Evolutionary conservation across 306 rosid genomes (phyloP).

Genomic region (Acmispon strigosus): DNA sequence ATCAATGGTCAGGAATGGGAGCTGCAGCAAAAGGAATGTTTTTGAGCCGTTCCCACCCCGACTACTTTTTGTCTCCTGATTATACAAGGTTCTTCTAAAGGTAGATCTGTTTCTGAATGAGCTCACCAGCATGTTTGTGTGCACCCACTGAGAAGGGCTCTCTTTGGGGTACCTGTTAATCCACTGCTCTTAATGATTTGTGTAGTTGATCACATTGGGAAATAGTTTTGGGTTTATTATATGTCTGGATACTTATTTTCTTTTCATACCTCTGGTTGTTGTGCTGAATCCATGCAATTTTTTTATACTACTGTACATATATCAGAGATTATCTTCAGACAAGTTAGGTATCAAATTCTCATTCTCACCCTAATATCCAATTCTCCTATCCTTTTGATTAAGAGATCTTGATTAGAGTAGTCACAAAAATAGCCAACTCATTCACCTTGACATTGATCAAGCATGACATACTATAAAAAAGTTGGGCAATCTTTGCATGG

Average conservation of each 20-base stretch:
- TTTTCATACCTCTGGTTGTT: background rate
- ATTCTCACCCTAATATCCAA: background rate
- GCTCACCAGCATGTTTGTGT: conserved; percentile 85
- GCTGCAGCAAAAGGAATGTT: background rate
- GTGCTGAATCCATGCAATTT: background rate
- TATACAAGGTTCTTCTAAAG: conserved; percentile 58
- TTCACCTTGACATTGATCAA: background rate
- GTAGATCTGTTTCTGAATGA: conserved; percentile 85
- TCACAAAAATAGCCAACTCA: background rate
- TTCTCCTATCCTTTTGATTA: background rate
- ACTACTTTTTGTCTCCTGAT: background rate
- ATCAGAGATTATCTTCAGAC: background rate
- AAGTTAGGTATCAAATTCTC: background rate
- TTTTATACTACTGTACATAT: no score
- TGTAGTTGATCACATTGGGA: background rate
- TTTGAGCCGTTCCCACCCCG: background rate
- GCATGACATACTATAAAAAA: background rate
- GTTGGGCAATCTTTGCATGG: background rate
- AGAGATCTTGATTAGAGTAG: background rate
- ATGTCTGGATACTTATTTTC: conserved; percentile 13
- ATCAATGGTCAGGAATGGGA: no score
- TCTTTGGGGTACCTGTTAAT: conserved; percentile 80
- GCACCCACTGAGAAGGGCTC: conserved; percentile 56
- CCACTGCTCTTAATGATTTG: no score
- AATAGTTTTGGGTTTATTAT: background rate